A percentile compares a stretch with the other conserved stretches of the same genome.
Evolutionary conservation across 306 rosid genomes (phyloP).

Genomic region (Dalbergia cochinchinensis): DNA sequence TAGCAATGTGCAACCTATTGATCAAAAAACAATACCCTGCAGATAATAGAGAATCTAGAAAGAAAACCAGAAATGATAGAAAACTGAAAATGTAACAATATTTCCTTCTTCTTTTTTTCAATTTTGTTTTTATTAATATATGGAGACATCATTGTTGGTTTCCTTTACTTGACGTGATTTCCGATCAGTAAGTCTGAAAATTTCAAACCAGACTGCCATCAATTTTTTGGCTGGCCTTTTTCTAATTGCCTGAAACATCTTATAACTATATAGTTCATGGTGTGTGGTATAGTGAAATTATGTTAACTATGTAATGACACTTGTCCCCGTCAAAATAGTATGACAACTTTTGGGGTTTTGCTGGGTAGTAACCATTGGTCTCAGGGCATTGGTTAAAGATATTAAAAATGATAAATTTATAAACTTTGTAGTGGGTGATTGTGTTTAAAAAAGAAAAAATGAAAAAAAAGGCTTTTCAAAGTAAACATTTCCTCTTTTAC

Average conservation of each 20-base stretch:
- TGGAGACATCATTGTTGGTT: constrained; percentile 23
- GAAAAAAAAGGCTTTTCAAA: too few relatives aligned
- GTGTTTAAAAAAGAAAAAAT: too few relatives aligned
- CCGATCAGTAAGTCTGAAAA: constrained; percentile 18
- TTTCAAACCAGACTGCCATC: constrained; percentile 29
- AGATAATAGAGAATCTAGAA: constrained; percentile 78
- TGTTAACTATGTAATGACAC: not conserved
- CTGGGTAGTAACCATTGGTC: too few relatives aligned
- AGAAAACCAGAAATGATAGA: constrained; percentile 91
- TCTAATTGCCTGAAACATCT: not conserved
- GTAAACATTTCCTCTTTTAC: too few relatives aligned
- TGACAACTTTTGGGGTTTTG: not conserved
- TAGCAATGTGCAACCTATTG: constrained; percentile 84
- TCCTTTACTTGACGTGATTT: constrained; percentile 35
- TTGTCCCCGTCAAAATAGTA: not conserved
- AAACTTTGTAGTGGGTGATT: too few relatives aligned
- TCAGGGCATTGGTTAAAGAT: too few relatives aligned
- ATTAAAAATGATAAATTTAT: too few relatives aligned
- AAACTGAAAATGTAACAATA: constrained; percentile 58
- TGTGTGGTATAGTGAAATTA: not conserved
- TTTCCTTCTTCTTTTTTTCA: not conserved
- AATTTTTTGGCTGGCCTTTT: constrained; percentile 19
- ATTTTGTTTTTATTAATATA: constrained; percentile 26
- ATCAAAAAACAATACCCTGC: constrained; percentile 84
- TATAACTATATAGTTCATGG: not conserved